Evolutionary conservation across 176 grass and related monocot species (phyloP), one percentile per base, ranked within the genome.

Genomic region (Paspalum vaginatum): DNA sequence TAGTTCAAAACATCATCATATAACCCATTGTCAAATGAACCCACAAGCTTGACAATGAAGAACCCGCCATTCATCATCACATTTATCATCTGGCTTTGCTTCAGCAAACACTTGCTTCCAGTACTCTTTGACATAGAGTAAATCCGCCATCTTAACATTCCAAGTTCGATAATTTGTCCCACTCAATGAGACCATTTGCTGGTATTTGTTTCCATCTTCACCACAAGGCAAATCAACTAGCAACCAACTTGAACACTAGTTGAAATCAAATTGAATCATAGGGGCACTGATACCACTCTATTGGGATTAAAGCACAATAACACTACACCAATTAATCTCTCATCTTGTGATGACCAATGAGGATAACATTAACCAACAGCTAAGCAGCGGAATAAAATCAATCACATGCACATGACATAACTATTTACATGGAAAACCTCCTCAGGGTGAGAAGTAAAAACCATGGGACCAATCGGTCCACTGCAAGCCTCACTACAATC

Each of bases 1-100:
- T 76, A 41, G 55, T 61, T 76, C 13, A 61, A 61, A 9, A 76
- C 41, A 76, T 76, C 61, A 13, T 45, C 55, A 76, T 76, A n/a
- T 21, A 16, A 61, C 74, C 7, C 11, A 76, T 18, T 61, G 8
- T 76, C 4, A 5, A 40, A 74, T 74, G 17, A 55, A 74, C 9
- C 27, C 27, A 74, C 27, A 53, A 54, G 26, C 70, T 74, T 76
- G 40, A 6, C 4, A 7, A 21, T 60, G 55, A 61, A 76, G 21
- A 61, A 47, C 22, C 0, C 2, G 26, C 7, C 26, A 38, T 0
- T 60, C 18, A 45, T 46, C 54, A 11, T 76, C 16, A 20, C 26
- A 72, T 47, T 52, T 53, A 11, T 72, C 16, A 14, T 74, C n/a
- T 12, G 5, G 20, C n/a, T 75, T 75, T 7, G 21, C 38, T 5